A percentile compares a stretch with the other conserved stretches of the same genome.
Conservation (phyloP, 441 rosid genomes). For the Sinapis alba region DNA sequence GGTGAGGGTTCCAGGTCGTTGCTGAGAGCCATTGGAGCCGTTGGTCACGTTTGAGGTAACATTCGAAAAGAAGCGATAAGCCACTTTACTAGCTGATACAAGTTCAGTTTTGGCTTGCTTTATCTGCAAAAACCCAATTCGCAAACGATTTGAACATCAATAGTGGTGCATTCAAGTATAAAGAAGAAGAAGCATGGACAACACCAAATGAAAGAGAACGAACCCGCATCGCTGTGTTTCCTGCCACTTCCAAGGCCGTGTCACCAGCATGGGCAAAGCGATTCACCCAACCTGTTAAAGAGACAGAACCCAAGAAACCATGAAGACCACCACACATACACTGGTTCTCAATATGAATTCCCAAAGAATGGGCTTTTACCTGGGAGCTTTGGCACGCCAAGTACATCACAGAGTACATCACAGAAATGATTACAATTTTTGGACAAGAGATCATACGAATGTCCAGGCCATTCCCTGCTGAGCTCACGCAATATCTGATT, state of each 20-base stretch:
- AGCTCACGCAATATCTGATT: not conserved
- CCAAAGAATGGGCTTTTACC: not conserved
- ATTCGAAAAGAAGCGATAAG: slow-evolving; percentile 74
- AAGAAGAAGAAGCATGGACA: too few relatives aligned
- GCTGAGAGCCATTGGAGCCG: slow-evolving; percentile 11
- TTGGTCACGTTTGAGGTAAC: slow-evolving; percentile 40
- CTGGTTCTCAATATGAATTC: not conserved
- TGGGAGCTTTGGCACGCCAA: slow-evolving; percentile 2
- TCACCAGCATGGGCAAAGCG: slow-evolving; percentile 99
- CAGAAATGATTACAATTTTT: not conserved
- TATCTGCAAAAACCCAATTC: slow-evolving; percentile 54
- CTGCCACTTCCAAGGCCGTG: slow-evolving; percentile 93
- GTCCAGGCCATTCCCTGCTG: not conserved
- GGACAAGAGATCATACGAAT: not conserved
- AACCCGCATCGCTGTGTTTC: slow-evolving; percentile 85
- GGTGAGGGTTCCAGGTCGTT: slow-evolving; percentile 31
- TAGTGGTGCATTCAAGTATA: too few relatives aligned
- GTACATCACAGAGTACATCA: not conserved
- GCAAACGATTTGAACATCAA: not conserved
- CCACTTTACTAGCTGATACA: slow-evolving; percentile 95
- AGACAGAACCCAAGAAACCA: slow-evolving; percentile 5
- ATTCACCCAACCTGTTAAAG: slow-evolving; percentile 87
- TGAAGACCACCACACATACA: not conserved
- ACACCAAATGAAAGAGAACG: slow-evolving; percentile 34
- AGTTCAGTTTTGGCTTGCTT: slow-evolving; percentile 98